A percentile compares a stretch with the other conserved stretches of the same genome.
These are phyloP conservation scores for Eremomyces bilateralis DNA, from an alignment of 495 filamentous ascomycete genomes.

Conservation along the genomic window DNA sequence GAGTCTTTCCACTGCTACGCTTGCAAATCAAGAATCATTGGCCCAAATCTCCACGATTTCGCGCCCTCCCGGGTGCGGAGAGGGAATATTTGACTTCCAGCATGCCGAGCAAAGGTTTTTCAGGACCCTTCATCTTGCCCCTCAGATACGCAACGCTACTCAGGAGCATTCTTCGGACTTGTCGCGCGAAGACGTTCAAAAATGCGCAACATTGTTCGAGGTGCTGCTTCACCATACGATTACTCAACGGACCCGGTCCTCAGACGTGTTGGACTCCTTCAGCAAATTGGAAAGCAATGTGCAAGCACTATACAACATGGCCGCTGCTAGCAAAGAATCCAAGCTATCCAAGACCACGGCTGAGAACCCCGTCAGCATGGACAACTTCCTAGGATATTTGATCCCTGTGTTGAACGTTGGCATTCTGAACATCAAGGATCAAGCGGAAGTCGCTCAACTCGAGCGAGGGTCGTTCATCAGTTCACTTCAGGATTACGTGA, in stretches of 20 bases:
- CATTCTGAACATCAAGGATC: no score
- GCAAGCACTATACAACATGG: neutral
- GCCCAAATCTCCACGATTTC: conserved; percentile 33
- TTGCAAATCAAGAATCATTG: conserved; percentile 49
- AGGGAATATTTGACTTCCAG: conserved; percentile 4
- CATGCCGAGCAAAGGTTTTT: conserved; percentile 56
- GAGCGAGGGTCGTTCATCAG: no score
- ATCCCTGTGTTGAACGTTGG: no score
- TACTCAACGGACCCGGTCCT: conserved; percentile 30
- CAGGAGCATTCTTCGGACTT: conserved; percentile 66
- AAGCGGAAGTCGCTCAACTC: no score
- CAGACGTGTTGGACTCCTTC: conserved; percentile 2
- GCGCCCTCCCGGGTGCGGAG: conserved; percentile 20
- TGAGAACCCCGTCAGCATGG: neutral
- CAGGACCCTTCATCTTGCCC: conserved; percentile 47
- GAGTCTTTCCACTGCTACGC: conserved; percentile 44
- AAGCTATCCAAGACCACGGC: neutral
- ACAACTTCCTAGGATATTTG: no score
- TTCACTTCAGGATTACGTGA: neutral
- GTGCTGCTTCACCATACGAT: conserved; percentile 48
- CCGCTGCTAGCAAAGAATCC: neutral
- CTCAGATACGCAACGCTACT: conserved; percentile 37
- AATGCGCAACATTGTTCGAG: conserved; percentile 66
- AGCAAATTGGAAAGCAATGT: conserved; percentile 1
- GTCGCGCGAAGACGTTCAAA: conserved; percentile 47